Evolutionary conservation across 352 stramenopile genomes (phyloP), one percentile per base, ranked within the genome.

Genomic region (Phytopythium aichiense): DNA sequence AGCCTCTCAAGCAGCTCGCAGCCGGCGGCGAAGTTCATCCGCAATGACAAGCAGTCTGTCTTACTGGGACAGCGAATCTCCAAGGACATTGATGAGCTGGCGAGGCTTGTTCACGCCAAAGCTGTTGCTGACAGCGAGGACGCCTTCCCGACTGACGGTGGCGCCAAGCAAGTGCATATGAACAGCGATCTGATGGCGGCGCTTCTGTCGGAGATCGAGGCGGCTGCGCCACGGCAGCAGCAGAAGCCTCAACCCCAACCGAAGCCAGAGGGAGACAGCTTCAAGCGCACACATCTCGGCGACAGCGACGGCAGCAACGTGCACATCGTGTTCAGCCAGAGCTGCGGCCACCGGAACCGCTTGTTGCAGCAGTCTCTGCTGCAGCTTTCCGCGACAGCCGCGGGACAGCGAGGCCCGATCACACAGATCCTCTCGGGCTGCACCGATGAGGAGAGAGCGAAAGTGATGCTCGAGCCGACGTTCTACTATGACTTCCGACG

Each of bases 401-500:
- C 73, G 1, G 67, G 64, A 0, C 74, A 87, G 54, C 61, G 62
- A 8, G 77, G 77, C 1, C 75, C 75, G 7, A 87, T 87, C 42
- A 84, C 77, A 12, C 71, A 83, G 64, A 83, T 84, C 54, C 60
- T 84, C 0, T 81, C 75, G 8, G 77, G 72, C 20, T 87, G 77
- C 60, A 61, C 69, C 18, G 64, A 71, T 1, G 60, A 56, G 18
- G 60, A 84, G 35, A 60, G 67, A 7, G 62, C 64, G 2, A n/a
- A 60, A 4, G 35, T 68, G 8, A 60, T 83, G 52, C 62, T 43
- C 15, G 70, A 84, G 56, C 77, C 74, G 55, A 69, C 60, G 30
- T 68, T 87, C 43, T 87, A 87, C 58, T 72, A 81, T 60, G 71
- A 87, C 68, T 87, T 77, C 52, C 71, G 72, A 6, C 64, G 71